Conservation (phyloP, 768 basidiomycete species). For the Neoboletus subvelutipes region DNA sequence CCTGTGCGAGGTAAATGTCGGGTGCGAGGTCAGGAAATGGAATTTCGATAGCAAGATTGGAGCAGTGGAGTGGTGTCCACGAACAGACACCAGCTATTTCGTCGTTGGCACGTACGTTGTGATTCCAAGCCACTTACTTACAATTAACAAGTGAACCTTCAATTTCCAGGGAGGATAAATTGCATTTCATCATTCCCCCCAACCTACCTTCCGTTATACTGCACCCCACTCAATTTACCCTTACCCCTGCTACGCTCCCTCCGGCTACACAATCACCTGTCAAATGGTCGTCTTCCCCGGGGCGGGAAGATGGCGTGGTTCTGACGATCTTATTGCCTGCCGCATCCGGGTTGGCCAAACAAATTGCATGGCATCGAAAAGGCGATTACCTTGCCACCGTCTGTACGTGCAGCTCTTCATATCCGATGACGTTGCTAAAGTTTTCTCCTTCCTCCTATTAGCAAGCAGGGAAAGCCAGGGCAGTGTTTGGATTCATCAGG, state of each 20-base stretch:
- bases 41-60: conserved; percentile 77
- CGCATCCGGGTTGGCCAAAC: conserved; percentile 69
- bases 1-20: conserved; percentile 91
- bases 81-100: conserved; percentile 76
- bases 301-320: conserved; percentile 53
- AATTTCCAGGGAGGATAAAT: conserved; percentile 66
- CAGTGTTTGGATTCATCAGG: conserved; percentile 93
- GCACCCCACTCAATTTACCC: conserved; percentile 57
- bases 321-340: conserved; percentile 62
- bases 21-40: conserved; percentile 87
- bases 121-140: conserved; percentile 3
- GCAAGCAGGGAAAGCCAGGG: conserved; percentile 71
- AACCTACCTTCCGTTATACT: conserved; percentile 61
- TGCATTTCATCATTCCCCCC: conserved; percentile 81
- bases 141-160: conserved; percentile 9
- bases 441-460: conserved; percentile 28
- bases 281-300: conserved; percentile 61
- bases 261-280: conserved; percentile 60
- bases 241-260: conserved; percentile 64
- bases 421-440: conserved; percentile 6
- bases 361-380: conserved; percentile 88
- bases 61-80: conserved; percentile 91
- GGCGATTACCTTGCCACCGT: conserved; percentile 97
- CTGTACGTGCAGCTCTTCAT: conserved; percentile 56
- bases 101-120: conserved; percentile 72